Conservation (phyloP, 768 basidiomycete genomes). For the Dioszegia hungarica region DNA sequence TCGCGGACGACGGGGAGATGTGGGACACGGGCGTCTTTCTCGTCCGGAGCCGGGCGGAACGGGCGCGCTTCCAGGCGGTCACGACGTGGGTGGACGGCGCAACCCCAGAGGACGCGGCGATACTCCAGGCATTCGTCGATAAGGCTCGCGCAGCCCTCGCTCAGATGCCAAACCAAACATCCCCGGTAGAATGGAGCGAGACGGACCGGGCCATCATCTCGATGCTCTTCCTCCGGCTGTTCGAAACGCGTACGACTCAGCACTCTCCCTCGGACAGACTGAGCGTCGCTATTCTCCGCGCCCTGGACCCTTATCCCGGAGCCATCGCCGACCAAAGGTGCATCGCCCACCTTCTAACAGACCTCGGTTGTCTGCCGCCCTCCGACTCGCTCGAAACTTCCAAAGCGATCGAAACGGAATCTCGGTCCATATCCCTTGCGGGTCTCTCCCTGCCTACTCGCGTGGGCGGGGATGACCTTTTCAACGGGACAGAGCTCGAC, state of each 20-base stretch:
- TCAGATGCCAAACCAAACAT: conserved; percentile 6
- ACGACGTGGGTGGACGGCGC: conserved; percentile 9
- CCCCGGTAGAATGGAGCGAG: background rate
- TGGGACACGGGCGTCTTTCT: conserved; percentile 30
- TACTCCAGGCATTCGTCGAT: conserved; percentile 28
- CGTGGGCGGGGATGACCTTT: background rate
- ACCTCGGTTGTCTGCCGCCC: conserved; percentile 66
- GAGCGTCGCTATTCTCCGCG: conserved; percentile 47
- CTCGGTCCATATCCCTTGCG: conserved; percentile 9
- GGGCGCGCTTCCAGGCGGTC: conserved; percentile 16
- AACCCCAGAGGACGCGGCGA: conserved; percentile 2
- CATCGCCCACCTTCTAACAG: conserved; percentile 54
- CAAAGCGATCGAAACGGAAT: conserved; percentile 13
- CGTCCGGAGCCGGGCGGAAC: conserved; percentile 25
- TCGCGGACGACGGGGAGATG: conserved; percentile 34
- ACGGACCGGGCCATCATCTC: conserved; percentile 12
- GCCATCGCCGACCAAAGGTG: conserved; percentile 45
- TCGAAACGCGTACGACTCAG: conserved; percentile 53
- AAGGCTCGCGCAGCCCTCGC: conserved; percentile 18
- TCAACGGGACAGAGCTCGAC: conserved; percentile 35
- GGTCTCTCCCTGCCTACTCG: background rate
- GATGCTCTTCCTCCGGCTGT: conserved; percentile 37
- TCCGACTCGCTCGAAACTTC: conserved; percentile 3
- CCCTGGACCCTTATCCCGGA: conserved; percentile 50
- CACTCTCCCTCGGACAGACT: conserved; percentile 63